Conservation (phyloP, 345 rosid genomes). For the Atalantia buxifolia region DNA sequence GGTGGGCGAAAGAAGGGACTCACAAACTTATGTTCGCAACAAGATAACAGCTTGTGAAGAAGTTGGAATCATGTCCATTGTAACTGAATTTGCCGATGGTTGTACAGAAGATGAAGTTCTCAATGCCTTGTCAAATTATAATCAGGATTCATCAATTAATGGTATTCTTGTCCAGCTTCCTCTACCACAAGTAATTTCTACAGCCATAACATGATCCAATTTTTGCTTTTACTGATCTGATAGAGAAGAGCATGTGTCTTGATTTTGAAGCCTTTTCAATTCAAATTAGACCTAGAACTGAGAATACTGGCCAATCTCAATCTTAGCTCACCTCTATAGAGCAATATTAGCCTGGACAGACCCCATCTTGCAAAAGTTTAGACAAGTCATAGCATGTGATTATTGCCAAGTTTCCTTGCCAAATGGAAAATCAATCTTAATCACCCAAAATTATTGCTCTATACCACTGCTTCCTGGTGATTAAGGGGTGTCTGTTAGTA, state of each 20-base stretch:
- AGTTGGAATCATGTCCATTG: constrained; percentile 72
- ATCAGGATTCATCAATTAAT: constrained; percentile 66
- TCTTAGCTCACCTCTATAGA: background rate
- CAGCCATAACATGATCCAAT: constrained; percentile 13
- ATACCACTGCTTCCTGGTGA: background rate
- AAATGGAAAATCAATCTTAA: background rate
- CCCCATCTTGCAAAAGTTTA: background rate
- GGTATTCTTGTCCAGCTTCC: constrained; percentile 97
- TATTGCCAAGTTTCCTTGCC: background rate
- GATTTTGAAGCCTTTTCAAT: background rate
- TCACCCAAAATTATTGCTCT: background rate
- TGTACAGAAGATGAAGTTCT: constrained; percentile 58
- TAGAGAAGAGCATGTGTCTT: constrained; percentile 6
- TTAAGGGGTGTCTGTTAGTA: background rate
- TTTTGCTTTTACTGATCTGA: constrained; percentile 1
- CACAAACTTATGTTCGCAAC: constrained; percentile 73
- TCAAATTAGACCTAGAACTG: background rate
- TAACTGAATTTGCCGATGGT: constrained; percentile 51
- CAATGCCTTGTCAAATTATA: constrained; percentile 41
- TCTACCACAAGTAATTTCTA: constrained; percentile 70
- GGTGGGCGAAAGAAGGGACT: constrained; percentile 80
- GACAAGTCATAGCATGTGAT: background rate
- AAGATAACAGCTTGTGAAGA: constrained; percentile 86
- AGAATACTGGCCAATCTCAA: background rate
- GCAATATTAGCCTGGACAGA: background rate